phyloP scores from a whole-genome alignment of 2,329 filamentous ascomycete species.

The Aplosporella prunicola region DNA sequence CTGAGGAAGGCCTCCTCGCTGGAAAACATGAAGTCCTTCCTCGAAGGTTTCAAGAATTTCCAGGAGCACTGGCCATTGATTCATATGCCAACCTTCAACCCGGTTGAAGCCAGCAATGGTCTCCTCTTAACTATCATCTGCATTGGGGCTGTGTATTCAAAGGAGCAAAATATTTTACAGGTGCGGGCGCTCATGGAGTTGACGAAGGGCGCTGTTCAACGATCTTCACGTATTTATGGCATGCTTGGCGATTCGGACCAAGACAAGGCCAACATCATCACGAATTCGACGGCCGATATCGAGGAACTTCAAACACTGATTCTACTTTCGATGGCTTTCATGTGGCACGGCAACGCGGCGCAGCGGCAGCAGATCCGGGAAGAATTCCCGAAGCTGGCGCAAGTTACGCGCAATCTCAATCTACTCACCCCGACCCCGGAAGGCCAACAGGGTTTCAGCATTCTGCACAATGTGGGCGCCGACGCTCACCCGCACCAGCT shows the following conservation, averaged over 20 bases:
- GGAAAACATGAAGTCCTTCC: slow-evolving; percentile 60
- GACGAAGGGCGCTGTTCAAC: slow-evolving; percentile 49
- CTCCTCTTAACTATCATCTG: slow-evolving; percentile 62
- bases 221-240: slow-evolving; percentile 44
- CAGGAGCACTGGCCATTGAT: slow-evolving; percentile 65
- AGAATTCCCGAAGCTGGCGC: slow-evolving; percentile 48
- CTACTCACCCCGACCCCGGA: slow-evolving; percentile 46
- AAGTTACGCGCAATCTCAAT: slow-evolving; percentile 47
- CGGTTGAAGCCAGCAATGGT: slow-evolving; percentile 55
- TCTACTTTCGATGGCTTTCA: slow-evolving; percentile 52
- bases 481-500: slow-evolving; percentile 15
- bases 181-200: slow-evolving; percentile 61
- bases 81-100: slow-evolving; percentile 61
- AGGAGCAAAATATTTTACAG: slow-evolving; percentile 48
- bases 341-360: slow-evolving; percentile 60
- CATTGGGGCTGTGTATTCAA: slow-evolving; percentile 65
- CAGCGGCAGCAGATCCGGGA: slow-evolving; percentile 56
- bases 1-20: slow-evolving; percentile 50
- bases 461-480: slow-evolving; percentile 49
- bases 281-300: slow-evolving; percentile 34
- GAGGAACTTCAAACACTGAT: slow-evolving; percentile 61
- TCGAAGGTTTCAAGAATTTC: slow-evolving; percentile 62
- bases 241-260: slow-evolving; percentile 24
- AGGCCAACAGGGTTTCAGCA: slow-evolving; percentile 44
- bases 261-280: slow-evolving; percentile 29